These are phyloP conservation scores for Myxozyma mucilagina DNA, from an alignment of 805 yeast species.

Conservation along the genomic window DNA sequence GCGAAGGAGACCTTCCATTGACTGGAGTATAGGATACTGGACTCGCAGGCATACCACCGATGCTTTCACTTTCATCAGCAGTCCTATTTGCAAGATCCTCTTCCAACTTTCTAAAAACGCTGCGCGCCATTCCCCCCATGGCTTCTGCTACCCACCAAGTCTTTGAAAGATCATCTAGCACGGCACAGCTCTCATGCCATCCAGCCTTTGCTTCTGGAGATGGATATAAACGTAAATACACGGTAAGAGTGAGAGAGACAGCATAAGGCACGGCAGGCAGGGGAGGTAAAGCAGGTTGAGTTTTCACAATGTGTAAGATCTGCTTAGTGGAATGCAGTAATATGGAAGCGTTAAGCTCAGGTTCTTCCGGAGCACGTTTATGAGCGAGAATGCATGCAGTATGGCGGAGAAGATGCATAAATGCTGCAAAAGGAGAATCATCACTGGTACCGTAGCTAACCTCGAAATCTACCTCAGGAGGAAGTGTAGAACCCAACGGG, in stretches of 20 bases:
- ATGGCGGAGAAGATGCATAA: constrained; percentile 38
- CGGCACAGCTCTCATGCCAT: constrained; percentile 38
- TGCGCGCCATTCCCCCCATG: constrained; percentile 41
- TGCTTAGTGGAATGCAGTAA: constrained; percentile 37
- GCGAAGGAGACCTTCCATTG: not conserved
- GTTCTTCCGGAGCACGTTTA: constrained; percentile 36
- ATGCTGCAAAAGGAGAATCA: constrained; percentile 35
- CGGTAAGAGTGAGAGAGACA: constrained; percentile 41
- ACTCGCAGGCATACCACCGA: not conserved
- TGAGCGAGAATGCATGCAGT: constrained; percentile 40
- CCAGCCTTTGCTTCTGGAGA: constrained; percentile 35
- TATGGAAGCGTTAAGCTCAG: constrained; percentile 25
- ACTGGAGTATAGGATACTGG: not conserved
- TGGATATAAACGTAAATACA: constrained; percentile 41
- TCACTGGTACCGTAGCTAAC: constrained; percentile 35
- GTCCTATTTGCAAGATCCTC: constrained; percentile 22
- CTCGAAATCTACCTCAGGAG: constrained; percentile 35
- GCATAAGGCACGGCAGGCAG: constrained; percentile 42
- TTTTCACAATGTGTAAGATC: constrained; percentile 35
- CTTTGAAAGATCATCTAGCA: constrained; percentile 36
- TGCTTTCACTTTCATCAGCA: constrained; percentile 1
- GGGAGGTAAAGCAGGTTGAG: constrained; percentile 36
- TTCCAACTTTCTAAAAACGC: constrained; percentile 35
- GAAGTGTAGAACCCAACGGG: constrained; percentile 37
- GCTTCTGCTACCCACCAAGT: constrained; percentile 44